Percentiles rank a stretch among this genome's conserved stretches.
These are phyloP conservation scores for Fusarium lateritium DNA, from an alignment of 2,329 filamentous ascomycete species.

Conservation along the genomic window DNA sequence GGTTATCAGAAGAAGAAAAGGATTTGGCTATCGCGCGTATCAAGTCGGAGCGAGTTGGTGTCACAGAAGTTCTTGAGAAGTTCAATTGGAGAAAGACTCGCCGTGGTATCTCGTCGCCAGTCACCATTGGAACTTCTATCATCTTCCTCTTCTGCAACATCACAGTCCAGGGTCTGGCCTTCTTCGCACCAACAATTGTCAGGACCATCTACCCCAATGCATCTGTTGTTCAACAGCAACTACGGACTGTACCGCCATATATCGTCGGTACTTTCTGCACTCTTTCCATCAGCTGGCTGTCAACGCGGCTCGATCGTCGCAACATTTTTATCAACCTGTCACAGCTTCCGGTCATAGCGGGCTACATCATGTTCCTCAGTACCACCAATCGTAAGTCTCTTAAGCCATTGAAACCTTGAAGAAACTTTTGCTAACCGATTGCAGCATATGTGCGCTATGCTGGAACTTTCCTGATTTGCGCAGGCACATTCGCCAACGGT, in stretches of 20 bases:
- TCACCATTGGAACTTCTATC: conserved; percentile 66
- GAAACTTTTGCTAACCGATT: background rate
- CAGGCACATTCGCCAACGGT: conserved; percentile 55
- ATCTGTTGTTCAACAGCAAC: conserved; percentile 69
- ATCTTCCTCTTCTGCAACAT: conserved; percentile 76
- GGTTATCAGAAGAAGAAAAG: conserved; percentile 74
- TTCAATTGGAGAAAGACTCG: conserved; percentile 27
- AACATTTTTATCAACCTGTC: conserved; percentile 68
- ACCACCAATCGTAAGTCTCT: conserved; percentile 52
- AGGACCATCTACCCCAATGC: conserved; percentile 71
- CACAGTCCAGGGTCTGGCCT: conserved; percentile 75
- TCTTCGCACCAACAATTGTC: conserved; percentile 76
- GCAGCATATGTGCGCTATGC: conserved; percentile 66
- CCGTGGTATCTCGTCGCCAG: conserved; percentile 54
- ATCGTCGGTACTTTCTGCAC: conserved; percentile 63
- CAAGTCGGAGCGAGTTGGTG: conserved; percentile 70
- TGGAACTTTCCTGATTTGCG: conserved; percentile 68
- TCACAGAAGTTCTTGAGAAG: conserved; percentile 60
- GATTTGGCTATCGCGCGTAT: conserved; percentile 73
- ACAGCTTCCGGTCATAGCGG: conserved; percentile 70
- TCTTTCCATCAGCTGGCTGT: conserved; percentile 54
- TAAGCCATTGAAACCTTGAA: fast-evolving
- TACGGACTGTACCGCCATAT: conserved; percentile 66
- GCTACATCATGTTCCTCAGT: conserved; percentile 75
- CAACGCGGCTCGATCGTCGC: conserved; percentile 66